Percentiles rank a stretch among this genome's conserved stretches.
phyloP scores from a whole-genome alignment of 2,329 filamentous ascomycete species.

The Colletotrichum abscissum region DNA sequence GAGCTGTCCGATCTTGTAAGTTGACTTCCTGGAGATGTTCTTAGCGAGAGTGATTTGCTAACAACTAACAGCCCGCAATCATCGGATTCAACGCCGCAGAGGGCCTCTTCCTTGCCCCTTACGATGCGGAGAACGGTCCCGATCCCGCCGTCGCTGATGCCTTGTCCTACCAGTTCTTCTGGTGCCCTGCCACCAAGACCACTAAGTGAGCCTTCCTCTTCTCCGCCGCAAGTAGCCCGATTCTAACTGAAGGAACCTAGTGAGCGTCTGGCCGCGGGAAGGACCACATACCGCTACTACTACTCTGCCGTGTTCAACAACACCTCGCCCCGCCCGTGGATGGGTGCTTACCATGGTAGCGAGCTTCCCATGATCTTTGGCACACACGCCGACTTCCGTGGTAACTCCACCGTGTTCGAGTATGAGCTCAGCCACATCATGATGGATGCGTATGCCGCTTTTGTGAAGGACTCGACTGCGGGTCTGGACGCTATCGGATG shows the following conservation, averaged over 20 bases:
- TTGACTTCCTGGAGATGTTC: background rate
- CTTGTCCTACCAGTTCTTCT: constrained; percentile 30
- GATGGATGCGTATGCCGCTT: constrained; percentile 29
- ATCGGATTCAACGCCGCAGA: constrained; percentile 32
- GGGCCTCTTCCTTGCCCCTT: constrained; percentile 30
- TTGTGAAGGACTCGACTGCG: constrained; percentile 24
- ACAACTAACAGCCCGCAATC: constrained; percentile 16
- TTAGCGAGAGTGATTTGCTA: background rate
- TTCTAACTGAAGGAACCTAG: background rate
- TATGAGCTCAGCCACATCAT: constrained; percentile 33
- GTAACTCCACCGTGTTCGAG: constrained; percentile 32
- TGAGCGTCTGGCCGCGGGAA: constrained; percentile 25
- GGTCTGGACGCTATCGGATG: constrained; percentile 25
- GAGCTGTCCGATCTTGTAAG: constrained; percentile 26
- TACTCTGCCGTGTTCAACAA: constrained; percentile 45
- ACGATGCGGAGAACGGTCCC: constrained; percentile 21
- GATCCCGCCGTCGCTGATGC: constrained; percentile 12
- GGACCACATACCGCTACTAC: constrained; percentile 41
- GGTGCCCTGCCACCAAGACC: constrained; percentile 28
- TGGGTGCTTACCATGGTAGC: constrained; percentile 44
- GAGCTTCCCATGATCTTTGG: constrained; percentile 48
- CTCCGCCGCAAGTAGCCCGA: too few relatives aligned
- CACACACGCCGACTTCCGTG: constrained; percentile 40
- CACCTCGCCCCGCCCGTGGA: constrained; percentile 40
- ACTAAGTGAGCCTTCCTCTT: constrained; percentile 14